Evolutionary conservation across 306 rosid genomes (phyloP).

Genomic region (Begonia fuchsioides): DNA sequence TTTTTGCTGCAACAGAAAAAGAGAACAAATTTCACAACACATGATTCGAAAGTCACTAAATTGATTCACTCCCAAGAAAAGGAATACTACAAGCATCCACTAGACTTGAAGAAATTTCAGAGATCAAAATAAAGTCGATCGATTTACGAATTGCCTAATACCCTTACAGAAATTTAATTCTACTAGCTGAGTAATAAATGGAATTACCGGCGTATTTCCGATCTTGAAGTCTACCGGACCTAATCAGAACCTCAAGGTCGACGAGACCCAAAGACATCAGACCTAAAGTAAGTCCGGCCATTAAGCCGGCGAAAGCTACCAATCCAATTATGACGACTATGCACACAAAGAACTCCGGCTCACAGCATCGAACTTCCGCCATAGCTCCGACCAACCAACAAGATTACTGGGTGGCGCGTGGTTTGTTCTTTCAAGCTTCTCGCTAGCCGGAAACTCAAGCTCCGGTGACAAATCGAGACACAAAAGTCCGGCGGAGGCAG

Average conservation of each 20-base stretch:
- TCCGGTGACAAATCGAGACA: too few relatives aligned
- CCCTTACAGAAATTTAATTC: too few relatives aligned
- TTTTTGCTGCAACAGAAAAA: conserved; percentile 34
- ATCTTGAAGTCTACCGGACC: conserved; percentile 35
- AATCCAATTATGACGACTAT: conserved; percentile 16
- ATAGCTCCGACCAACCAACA: too few relatives aligned
- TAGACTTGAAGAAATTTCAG: too few relatives aligned
- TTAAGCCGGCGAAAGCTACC: conserved; percentile 32
- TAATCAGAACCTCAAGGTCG: conserved; percentile 61
- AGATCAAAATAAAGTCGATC: too few relatives aligned
- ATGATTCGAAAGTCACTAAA: too few relatives aligned
- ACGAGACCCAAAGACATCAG: conserved; percentile 40
- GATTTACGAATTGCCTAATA: neutral
- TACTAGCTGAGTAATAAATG: neutral
- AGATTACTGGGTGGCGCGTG: too few relatives aligned
- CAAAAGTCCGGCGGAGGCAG: too few relatives aligned
- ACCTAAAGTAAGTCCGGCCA: conserved; percentile 57
- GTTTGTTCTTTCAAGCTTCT: too few relatives aligned
- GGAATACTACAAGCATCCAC: too few relatives aligned
- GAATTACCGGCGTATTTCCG: conserved; percentile 46
- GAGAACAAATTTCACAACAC: neutral
- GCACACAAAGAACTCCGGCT: conserved; percentile 25
- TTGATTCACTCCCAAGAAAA: too few relatives aligned
- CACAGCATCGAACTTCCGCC: conserved; percentile 24
- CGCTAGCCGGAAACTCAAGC: too few relatives aligned